phyloP scores from a whole-genome alignment of 73 alveolate genomes.

The Breviolum minutum region DNA sequence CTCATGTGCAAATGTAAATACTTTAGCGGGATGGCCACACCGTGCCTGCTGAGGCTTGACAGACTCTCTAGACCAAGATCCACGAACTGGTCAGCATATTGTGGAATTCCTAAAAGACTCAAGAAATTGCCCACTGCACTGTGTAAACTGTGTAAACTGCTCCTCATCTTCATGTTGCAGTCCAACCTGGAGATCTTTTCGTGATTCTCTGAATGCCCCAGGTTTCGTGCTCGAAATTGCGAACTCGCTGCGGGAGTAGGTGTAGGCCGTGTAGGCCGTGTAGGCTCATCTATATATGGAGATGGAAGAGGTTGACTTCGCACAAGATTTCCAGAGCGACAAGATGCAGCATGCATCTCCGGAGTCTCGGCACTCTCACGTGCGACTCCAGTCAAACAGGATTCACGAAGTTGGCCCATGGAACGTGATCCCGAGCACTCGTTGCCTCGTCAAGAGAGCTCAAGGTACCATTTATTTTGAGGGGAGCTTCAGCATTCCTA shows the following conservation, averaged over 20 bases:
- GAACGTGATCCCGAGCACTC: constrained; percentile 5
- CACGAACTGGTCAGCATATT: constrained; percentile 15
- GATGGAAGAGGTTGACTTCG: neutral
- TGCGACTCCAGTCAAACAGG: neutral
- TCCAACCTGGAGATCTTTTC: neutral
- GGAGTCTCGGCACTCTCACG: neutral
- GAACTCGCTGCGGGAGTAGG: neutral
- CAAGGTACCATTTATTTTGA: too few species aligned
- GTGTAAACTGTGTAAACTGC: neutral
- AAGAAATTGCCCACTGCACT: constrained; percentile 36
- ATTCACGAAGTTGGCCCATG: neutral
- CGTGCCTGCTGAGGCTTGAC: constrained; percentile 15
- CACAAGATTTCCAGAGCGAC: constrained; percentile 1
- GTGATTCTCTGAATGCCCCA: neutral
- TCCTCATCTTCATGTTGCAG: neutral
- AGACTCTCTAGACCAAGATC: constrained; percentile 15
- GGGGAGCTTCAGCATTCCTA: too few species aligned
- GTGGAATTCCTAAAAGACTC: constrained; percentile 38
- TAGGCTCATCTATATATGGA: neutral
- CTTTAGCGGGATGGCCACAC: neutral
- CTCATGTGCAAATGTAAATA: neutral
- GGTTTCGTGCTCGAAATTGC: neutral
- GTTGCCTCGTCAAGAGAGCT: neutral
- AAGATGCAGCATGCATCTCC: neutral
- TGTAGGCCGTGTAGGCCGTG: neutral